A percentile compares a stretch with the other conserved stretches of the same genome.
Evolutionary conservation across 352 stramenopile genomes (phyloP).

Genomic region (Phytophthora megakarya): DNA sequence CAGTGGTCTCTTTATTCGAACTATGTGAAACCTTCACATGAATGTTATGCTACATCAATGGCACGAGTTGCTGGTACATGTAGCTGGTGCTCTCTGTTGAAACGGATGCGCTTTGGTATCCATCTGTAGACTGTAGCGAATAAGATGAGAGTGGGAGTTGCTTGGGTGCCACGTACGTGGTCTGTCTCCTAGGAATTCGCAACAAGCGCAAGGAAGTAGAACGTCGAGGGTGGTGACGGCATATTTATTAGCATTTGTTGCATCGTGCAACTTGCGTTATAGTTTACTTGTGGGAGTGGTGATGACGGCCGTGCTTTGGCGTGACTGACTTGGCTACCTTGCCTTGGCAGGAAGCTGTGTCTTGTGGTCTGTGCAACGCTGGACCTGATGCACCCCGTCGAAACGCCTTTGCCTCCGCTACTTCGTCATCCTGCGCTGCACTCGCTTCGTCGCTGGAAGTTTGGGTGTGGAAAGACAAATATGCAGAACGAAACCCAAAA

Average conservation of each 20-base stretch:
- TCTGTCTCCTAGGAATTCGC: neutral
- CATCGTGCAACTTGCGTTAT: too few relatives aligned
- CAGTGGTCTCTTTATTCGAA: too few relatives aligned
- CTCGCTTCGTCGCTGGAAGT: slow-evolving; percentile 19
- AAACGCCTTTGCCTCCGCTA: neutral
- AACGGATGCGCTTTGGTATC: slow-evolving; percentile 16
- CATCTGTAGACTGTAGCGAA: slow-evolving; percentile 15
- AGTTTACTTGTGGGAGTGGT: slow-evolving; percentile 24
- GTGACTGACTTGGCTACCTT: slow-evolving; percentile 21
- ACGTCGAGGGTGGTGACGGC: neutral
- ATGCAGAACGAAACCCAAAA: slow-evolving; percentile 26
- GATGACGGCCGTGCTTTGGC: slow-evolving; percentile 11
- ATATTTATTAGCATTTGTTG: slow-evolving; percentile 30
- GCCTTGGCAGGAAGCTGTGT: slow-evolving; percentile 11
- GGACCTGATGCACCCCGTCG: slow-evolving; percentile 3
- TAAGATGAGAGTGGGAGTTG: slow-evolving; percentile 31
- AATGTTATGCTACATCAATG: neutral
- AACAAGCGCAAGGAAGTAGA: neutral
- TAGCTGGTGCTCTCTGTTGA: neutral
- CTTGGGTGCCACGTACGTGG: slow-evolving; percentile 23
- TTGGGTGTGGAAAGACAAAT: slow-evolving; percentile 19
- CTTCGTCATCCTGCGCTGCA: slow-evolving; percentile 21
- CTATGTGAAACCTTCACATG: too few relatives aligned
- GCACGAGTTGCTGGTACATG: neutral
- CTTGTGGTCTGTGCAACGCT: neutral